These are phyloP conservation scores for Trichoderma semiorbis DNA, from an alignment of 2,329 filamentous ascomycete species.

Conservation along the genomic window DNA sequence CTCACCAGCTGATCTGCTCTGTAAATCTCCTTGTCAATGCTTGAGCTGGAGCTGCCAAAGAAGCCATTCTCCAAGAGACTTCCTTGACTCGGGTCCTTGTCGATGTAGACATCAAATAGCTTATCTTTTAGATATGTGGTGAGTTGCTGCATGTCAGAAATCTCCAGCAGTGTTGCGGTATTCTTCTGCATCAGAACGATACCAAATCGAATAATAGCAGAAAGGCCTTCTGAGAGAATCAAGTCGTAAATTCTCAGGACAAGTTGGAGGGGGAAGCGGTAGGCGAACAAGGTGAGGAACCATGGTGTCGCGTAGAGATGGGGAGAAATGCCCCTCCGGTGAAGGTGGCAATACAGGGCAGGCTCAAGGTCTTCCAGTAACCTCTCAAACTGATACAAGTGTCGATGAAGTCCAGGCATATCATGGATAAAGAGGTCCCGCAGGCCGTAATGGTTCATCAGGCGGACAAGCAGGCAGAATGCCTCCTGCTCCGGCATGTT, in stretches of 20 bases:
- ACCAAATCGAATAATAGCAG: constrained; percentile 90
- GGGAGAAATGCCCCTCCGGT: constrained; percentile 79
- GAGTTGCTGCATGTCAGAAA: constrained; percentile 87
- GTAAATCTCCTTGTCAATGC: constrained; percentile 91
- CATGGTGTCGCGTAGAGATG: constrained; percentile 97
- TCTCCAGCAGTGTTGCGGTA: constrained; percentile 67
- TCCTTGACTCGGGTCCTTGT: constrained; percentile 85
- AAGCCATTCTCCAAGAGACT: constrained; percentile 95
- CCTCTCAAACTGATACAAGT: constrained; percentile 92
- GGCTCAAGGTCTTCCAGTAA: constrained; percentile 92
- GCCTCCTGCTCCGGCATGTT: constrained; percentile 99
- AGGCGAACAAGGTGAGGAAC: constrained; percentile 98
- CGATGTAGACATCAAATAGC: constrained; percentile 95
- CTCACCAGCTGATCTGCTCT: constrained; percentile 89
- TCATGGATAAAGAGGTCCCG: constrained; percentile 91
- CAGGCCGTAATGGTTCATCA: constrained; percentile 96
- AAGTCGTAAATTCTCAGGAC: constrained; percentile 96
- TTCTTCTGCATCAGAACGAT: constrained; percentile 97
- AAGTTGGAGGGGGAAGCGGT: constrained; percentile 92
- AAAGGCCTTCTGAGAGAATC: constrained; percentile 87
- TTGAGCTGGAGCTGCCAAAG: constrained; percentile 88
- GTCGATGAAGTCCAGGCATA: constrained; percentile 93
- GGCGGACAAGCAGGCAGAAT: constrained; percentile 83
- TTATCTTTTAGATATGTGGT: constrained; percentile 91
- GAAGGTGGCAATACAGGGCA: constrained; percentile 89